Percentiles rank a stretch among this genome's conserved stretches.
phyloP scores from a whole-genome alignment of 2,329 filamentous ascomycete species.

The Botrytis cinerea region DNA sequence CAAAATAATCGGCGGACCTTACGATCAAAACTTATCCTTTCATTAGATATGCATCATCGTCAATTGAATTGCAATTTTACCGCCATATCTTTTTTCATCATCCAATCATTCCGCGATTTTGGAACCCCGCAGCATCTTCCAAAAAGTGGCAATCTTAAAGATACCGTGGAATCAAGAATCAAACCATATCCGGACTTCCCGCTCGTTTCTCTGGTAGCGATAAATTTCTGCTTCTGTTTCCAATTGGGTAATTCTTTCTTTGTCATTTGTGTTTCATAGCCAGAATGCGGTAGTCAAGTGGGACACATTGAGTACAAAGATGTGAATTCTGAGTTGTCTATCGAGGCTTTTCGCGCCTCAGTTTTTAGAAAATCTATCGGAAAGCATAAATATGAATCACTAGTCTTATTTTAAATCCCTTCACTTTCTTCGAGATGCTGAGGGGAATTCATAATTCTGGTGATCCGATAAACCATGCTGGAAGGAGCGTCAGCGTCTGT shows the following conservation, averaged over 20 bases:
- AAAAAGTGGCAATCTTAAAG: too few relatives aligned
- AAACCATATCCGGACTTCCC: too few relatives aligned
- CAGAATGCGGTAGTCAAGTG: fast-evolving
- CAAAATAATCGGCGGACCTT: fast-evolving
- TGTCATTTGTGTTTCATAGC: background rate
- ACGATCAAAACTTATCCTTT: fast-evolving
- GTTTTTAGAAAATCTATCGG: too few relatives aligned
- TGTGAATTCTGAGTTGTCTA: background rate
- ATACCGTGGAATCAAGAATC: too few relatives aligned
- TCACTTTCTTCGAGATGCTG: background rate
- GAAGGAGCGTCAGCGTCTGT: background rate
- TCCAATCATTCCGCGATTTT: background rate
- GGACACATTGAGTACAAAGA: fast-evolving
- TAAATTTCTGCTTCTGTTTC: background rate
- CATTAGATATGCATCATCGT: background rate
- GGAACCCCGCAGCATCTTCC: background rate
- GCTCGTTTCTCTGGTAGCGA: too few relatives aligned
- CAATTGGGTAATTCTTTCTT: fast-evolving
- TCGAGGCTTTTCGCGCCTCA: background rate
- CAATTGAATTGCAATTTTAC: background rate
- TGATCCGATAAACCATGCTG: too few relatives aligned
- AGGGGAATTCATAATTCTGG: too few relatives aligned
- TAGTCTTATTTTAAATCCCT: fast-evolving
- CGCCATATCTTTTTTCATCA: fast-evolving
- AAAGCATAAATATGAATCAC: background rate